These are phyloP conservation scores for Simmondsia chinensis DNA, from an alignment of 148 eudicot species.

Conservation along the genomic window DNA sequence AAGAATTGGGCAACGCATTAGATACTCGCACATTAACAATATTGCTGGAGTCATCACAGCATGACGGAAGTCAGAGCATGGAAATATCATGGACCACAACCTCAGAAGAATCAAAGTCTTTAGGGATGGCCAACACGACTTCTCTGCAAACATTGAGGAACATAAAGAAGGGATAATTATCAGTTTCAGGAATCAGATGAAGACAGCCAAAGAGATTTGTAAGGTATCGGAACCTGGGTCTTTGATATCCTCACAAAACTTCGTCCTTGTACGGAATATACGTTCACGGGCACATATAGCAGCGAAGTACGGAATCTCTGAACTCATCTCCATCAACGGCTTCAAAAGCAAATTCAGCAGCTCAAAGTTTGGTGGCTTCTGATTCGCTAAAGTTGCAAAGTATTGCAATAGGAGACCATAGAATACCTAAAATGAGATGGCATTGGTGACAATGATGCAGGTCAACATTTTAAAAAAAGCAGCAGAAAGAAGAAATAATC, in stretches of 20 bases:
- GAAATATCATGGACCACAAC: constrained; percentile 94
- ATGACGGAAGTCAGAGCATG: constrained; percentile 97
- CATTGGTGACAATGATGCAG: neutral
- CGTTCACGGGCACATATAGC: constrained; percentile 97
- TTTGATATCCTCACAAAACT: constrained; percentile 68
- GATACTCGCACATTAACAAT: constrained; percentile 78
- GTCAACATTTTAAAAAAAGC: constrained; percentile 7
- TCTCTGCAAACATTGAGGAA: constrained; percentile 31
- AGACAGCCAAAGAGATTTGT: constrained; percentile 1
- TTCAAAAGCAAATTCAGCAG: constrained; percentile 70
- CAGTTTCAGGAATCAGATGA: neutral
- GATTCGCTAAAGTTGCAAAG: constrained; percentile 75
- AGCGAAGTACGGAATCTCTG: constrained; percentile 77
- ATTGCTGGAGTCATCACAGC: constrained; percentile 87
- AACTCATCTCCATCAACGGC: constrained; percentile 87
- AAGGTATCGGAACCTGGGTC: constrained; percentile 46
- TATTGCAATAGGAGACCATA: constrained; percentile 90
- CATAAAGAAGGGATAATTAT: neutral
- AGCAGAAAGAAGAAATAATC: neutral
- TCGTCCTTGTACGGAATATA: constrained; percentile 47
- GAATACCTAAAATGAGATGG: constrained; percentile 51
- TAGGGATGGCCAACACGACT: constrained; percentile 85
- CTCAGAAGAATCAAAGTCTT: constrained; percentile 82
- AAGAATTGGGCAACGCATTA: constrained; percentile 71
- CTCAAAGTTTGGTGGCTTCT: constrained; percentile 65